These are phyloP conservation scores for Kwoniella dendrophila DNA, from an alignment of 768 basidiomycete species.

Conservation along the genomic window DNA sequence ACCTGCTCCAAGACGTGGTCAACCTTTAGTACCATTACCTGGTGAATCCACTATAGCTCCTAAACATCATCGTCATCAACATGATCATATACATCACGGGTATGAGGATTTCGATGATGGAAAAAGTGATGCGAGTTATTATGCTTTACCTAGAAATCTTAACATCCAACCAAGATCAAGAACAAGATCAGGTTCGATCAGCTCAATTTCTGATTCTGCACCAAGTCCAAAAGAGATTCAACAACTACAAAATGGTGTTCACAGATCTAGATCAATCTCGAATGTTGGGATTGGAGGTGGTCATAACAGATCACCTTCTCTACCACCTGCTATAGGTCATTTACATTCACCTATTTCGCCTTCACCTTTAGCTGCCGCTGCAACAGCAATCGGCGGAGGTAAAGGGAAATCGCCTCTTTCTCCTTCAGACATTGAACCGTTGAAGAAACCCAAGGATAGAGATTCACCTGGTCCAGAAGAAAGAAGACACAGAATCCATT, in stretches of 20 bases:
- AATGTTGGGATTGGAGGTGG: too few species aligned
- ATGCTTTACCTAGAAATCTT: constrained; percentile 18
- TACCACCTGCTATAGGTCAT: constrained; percentile 12
- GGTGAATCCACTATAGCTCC: constrained; percentile 18
- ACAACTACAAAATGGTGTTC: neutral
- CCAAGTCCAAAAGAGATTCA: constrained; percentile 13
- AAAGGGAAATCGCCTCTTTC: constrained; percentile 7
- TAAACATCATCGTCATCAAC: constrained; percentile 20
- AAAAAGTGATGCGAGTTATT: constrained; percentile 29
- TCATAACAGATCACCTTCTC: constrained; percentile 16
- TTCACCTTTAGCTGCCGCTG: constrained; percentile 14
- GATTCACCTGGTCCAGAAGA: constrained; percentile 11
- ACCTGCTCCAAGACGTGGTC: constrained; percentile 33
- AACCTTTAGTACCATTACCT: constrained; percentile 2
- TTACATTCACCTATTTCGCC: constrained; percentile 23
- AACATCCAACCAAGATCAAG: constrained; percentile 4
- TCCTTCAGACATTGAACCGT: neutral
- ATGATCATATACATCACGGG: constrained; percentile 10
- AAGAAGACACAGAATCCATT: constrained; percentile 6
- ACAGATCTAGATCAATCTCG: constrained; percentile 23
- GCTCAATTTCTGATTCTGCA: constrained; percentile 15
- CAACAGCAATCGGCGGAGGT: neutral
- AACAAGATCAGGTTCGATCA: constrained; percentile 13
- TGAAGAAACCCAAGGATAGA: neutral
- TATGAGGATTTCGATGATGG: constrained; percentile 10